Percentiles rank a stretch among this genome's conserved stretches.
Conservation (phyloP, 2,329 filamentous ascomycete genomes). For the Xylariaceae sp. region DNA sequence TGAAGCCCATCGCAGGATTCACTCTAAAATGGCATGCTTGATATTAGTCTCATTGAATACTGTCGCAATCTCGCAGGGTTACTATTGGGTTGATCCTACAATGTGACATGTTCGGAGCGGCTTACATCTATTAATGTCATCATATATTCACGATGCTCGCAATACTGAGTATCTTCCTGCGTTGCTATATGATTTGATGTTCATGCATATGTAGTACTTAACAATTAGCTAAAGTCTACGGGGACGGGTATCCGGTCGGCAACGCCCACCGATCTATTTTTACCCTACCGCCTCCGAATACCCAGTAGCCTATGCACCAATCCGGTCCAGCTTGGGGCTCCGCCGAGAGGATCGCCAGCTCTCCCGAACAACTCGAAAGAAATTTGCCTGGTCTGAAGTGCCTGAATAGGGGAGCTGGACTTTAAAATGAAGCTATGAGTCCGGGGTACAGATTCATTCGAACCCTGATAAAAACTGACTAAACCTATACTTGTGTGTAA, state of each 20-base stretch:
- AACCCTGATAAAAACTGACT: not conserved
- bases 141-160: conserved; percentile 20
- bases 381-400: not conserved
- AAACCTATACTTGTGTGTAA: conserved; percentile 21
- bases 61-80: conserved; percentile 16
- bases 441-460: conserved; percentile 18
- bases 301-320: not conserved
- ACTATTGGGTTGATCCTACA: not conserved
- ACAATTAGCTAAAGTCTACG: conserved; percentile 27
- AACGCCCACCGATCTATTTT: conserved; percentile 2
- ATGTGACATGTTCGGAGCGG: conserved; percentile 8
- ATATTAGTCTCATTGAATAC: conserved; percentile 15
- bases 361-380: not conserved
- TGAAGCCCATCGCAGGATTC: not conserved
- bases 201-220: conserved; percentile 18
- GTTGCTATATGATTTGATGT: conserved; percentile 4
- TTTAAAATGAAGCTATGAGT: conserved; percentile 13
- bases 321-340: not conserved
- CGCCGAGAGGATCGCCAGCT: not conserved
- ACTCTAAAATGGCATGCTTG: conserved; percentile 5
- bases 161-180: conserved; percentile 9
- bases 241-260: conserved; percentile 5
- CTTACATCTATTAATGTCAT: conserved; percentile 17
- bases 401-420: not conserved
- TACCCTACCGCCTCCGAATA: not conserved